Evolutionary conservation across 2,329 filamentous ascomycete species (phyloP).

Genomic region (Phoma herbarum): DNA sequence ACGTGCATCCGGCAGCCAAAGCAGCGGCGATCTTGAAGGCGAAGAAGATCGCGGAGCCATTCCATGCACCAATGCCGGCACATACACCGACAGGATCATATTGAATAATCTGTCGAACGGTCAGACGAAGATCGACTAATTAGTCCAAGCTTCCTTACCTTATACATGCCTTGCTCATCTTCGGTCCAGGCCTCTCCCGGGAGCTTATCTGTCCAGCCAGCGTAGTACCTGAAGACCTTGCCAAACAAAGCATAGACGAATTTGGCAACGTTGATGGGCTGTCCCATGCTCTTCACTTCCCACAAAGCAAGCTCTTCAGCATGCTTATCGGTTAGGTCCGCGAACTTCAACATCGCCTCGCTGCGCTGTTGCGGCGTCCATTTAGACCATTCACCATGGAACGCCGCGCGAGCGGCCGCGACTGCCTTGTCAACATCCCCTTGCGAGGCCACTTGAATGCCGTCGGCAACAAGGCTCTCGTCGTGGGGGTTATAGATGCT

Average conservation of each 20-base stretch:
- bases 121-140: background rate
- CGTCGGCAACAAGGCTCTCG: slow-evolving; percentile 34
- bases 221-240: slow-evolving; percentile 31
- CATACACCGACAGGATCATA: slow-evolving; percentile 44
- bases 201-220: slow-evolving; percentile 36
- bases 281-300: slow-evolving; percentile 32
- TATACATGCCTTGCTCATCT: slow-evolving; percentile 18
- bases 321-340: slow-evolving; percentile 36
- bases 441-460: slow-evolving; percentile 33
- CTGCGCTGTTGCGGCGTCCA: slow-evolving; percentile 35
- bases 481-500: slow-evolving; percentile 39
- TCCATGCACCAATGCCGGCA: slow-evolving; percentile 46
- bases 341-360: slow-evolving; percentile 34
- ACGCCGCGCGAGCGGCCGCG: slow-evolving; percentile 35
- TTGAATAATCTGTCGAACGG: slow-evolving; percentile 18
- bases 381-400: slow-evolving; percentile 32
- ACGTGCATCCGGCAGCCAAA: slow-evolving; percentile 45
- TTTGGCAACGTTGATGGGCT: slow-evolving; percentile 20
- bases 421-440: slow-evolving; percentile 42
- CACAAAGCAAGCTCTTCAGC: slow-evolving; percentile 19
- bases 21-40: slow-evolving; percentile 45
- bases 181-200: slow-evolving; percentile 26
- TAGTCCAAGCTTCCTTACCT: background rate
- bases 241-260: slow-evolving; percentile 21
- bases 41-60: slow-evolving; percentile 29